Conservation (phyloP, 1,139 yeast species). For the Blastobotrys elegans region DNA sequence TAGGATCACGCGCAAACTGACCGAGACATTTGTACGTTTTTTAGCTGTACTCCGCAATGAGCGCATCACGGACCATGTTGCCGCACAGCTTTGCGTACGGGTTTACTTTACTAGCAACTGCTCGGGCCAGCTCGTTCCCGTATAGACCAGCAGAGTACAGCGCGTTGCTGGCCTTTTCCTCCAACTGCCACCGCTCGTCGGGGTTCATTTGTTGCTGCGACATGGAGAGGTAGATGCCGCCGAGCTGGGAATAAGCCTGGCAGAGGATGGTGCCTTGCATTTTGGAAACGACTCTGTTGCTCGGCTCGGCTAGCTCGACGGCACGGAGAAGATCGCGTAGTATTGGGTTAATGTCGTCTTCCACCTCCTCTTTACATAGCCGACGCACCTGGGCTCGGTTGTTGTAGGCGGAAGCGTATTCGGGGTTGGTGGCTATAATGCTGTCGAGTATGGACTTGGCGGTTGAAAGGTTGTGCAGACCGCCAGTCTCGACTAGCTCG, state of each 20-base stretch:
- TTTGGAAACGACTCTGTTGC: slow-evolving; percentile 22
- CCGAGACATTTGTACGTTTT: not conserved
- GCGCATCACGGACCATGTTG: slow-evolving; percentile 25
- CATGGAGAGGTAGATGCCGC: slow-evolving; percentile 25
- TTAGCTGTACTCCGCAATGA: slow-evolving; percentile 11
- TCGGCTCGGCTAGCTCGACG: slow-evolving; percentile 26
- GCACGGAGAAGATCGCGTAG: slow-evolving; percentile 26
- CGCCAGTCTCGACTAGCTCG: slow-evolving; percentile 13
- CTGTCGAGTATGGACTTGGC: slow-evolving; percentile 23
- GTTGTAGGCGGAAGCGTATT: slow-evolving; percentile 33
- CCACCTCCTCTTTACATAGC: not conserved
- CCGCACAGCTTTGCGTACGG: slow-evolving; percentile 36
- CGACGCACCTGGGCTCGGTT: slow-evolving; percentile 33
- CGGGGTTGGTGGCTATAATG: slow-evolving; percentile 25
- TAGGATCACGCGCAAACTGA: not conserved
- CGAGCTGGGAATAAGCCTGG: slow-evolving; percentile 31
- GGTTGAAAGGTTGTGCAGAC: slow-evolving; percentile 6
- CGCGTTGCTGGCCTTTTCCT: slow-evolving; percentile 29
- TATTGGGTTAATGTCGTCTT: not conserved
- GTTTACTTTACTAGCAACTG: slow-evolving; percentile 28
- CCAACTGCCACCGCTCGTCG: slow-evolving; percentile 26
- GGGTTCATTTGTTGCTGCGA: slow-evolving; percentile 9
- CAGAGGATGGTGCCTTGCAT: slow-evolving; percentile 32
- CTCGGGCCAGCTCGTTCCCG: slow-evolving; percentile 30
- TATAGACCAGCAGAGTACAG: slow-evolving; percentile 28